Base-by-base conservation (phyloP, 208 protist species). In the Porcisia deanei region DNA sequence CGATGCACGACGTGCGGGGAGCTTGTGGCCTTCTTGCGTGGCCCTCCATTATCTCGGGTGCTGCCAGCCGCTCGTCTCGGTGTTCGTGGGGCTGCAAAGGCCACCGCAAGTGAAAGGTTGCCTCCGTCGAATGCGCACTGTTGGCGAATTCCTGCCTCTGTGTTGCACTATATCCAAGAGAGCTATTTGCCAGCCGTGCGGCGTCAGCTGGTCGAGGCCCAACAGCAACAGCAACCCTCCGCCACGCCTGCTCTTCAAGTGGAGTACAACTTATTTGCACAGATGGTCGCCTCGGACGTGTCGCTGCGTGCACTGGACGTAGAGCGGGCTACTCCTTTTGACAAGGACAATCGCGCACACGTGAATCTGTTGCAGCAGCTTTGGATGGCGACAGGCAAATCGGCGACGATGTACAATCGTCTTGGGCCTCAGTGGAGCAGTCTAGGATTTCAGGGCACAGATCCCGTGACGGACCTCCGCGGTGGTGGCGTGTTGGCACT, bases 381-480 rank as follows among this genome's bases (percentile, higher is more conserved):
- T 43, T 94, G 89, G 90, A 70, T 82, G 61, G 89, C 87, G 14
- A 80, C 85, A 5, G 89, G 85, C 5, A 82, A 79, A 72, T 64
- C 84, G 49, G 53, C 73, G 3, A 75, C 60, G 45, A 49, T 75
- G 16, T 96, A 91, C 76, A 73, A 66, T 37, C 85, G 81, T 43
- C 82, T 61, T 30, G 83, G 79, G 30, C n/a, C 75, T 22, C 76
- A 91, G 73, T 98, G 96, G 94, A 53, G 37, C 5, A 61, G 71
- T 16, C 73, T 98, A 18, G 96, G 96, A 57, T 98, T 98, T 76
- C 96, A 98, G 80, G 90, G 91, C 55, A 71, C 88, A 22, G 90
- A 98, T 73, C 96, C 96, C 20, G 63, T 82, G 41, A 98, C 93
- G 22, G 96, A 98, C 77, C 81, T 98, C 16, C 89, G 96, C 65